Conservation (phyloP, 208 protist species). For the Acanthamoeba culbertsoni region DNA sequence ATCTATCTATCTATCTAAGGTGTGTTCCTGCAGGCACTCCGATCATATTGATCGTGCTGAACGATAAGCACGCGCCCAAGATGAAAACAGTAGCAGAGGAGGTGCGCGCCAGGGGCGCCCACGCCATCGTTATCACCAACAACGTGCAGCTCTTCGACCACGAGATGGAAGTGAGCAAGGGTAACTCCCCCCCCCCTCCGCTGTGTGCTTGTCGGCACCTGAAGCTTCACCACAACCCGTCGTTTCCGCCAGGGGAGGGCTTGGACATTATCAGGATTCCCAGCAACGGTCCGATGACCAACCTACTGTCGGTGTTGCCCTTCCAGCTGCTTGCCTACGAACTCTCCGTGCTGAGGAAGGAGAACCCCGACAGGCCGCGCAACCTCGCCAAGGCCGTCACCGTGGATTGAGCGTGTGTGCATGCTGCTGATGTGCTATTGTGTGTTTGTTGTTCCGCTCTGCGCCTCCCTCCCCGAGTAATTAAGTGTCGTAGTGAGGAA, state of each 20-base stretch:
- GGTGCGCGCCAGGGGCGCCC: slow-evolving; percentile 87
- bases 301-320: slow-evolving; percentile 7
- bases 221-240: slow-evolving; percentile 87
- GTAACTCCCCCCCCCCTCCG: background rate
- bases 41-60: slow-evolving; percentile 88
- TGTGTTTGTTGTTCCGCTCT: background rate
- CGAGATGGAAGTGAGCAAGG: slow-evolving; percentile 19
- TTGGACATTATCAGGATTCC: slow-evolving; percentile 93
- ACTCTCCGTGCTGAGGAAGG: slow-evolving; percentile 89
- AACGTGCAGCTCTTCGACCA: slow-evolving; percentile 42
- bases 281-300: slow-evolving; percentile 50
- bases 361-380: slow-evolving; percentile 85
- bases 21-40: slow-evolving; percentile 73
- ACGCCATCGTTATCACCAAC: slow-evolving; percentile 83
- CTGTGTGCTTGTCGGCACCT: slow-evolving; percentile 60
- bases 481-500: background rate
- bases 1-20: background rate
- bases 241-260: slow-evolving; percentile 87
- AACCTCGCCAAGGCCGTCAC: slow-evolving; percentile 98
- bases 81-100: slow-evolving; percentile 90
- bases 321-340: slow-evolving; percentile 95
- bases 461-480: background rate
- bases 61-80: slow-evolving; percentile 58
- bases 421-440: background rate
- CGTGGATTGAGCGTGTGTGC: slow-evolving; percentile 79